Evolutionary conservation across 148 eudicot species (phyloP).

Genomic region (Persicaria tinctoria): DNA sequence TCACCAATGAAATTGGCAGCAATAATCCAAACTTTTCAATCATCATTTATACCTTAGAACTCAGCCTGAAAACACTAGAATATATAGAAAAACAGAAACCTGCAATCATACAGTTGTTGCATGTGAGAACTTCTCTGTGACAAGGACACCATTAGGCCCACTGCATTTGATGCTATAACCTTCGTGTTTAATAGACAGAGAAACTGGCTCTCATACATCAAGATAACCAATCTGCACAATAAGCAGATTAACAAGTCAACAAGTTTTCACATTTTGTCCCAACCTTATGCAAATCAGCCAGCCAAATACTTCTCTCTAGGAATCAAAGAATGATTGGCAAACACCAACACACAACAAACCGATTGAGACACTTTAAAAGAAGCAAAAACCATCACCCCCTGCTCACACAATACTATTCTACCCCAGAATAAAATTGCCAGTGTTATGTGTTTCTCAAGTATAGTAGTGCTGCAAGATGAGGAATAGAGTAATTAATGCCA

Average conservation of each 20-base stretch:
- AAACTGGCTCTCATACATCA: constrained; percentile 82
- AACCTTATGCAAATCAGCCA: not conserved
- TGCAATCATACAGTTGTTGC: constrained; percentile 45
- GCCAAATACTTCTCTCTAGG: not conserved
- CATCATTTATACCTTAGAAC: not conserved
- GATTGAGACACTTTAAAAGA: too few relatives aligned
- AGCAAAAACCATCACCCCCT: too few relatives aligned
- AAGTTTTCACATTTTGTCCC: not conserved
- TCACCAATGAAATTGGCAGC: not conserved
- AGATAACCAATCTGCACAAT: constrained; percentile 52
- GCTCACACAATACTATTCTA: too few relatives aligned
- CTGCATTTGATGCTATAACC: constrained; percentile 67
- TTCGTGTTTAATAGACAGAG: constrained; percentile 64
- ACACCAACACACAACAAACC: constrained; percentile 28
- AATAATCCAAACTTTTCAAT: not conserved
- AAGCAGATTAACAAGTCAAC: not conserved
- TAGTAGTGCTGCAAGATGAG: too few relatives aligned
- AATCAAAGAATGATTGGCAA: not conserved
- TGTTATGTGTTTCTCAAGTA: too few relatives aligned
- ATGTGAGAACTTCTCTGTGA: constrained; percentile 56
- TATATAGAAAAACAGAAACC: constrained; percentile 6
- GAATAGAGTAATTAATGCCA: too few relatives aligned
- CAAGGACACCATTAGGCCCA: constrained; percentile 48
- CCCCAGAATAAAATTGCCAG: too few relatives aligned
- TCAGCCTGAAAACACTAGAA: not conserved